These are phyloP conservation scores for Dactylis glomerata DNA, from an alignment of 176 grass and related monocot species.

Conservation along the genomic window DNA sequence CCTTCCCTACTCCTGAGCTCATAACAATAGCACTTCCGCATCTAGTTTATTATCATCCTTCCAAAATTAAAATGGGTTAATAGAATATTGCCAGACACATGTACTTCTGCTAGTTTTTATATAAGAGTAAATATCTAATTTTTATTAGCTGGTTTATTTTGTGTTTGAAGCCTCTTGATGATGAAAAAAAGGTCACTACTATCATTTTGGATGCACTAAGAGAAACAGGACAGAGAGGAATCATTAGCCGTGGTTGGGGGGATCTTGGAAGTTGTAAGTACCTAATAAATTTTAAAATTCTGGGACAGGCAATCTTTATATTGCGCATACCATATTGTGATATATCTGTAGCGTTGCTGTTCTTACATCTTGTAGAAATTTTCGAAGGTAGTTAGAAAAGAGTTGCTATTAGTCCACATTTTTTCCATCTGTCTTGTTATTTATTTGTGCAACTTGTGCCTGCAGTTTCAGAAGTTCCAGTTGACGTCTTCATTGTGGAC, in stretches of 20 bases:
- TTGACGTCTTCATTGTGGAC: slow-evolving; percentile 80
- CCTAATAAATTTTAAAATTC: slow-evolving; percentile 20
- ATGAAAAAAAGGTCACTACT: slow-evolving; percentile 84
- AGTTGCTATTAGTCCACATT: background rate
- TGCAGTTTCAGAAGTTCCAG: slow-evolving; percentile 81
- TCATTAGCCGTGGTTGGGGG: slow-evolving; percentile 95
- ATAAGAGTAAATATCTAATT: slow-evolving; percentile 21
- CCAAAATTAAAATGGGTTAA: background rate
- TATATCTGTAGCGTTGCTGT: slow-evolving; percentile 14
- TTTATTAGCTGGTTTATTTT: slow-evolving; percentile 29
- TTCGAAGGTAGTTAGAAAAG: background rate
- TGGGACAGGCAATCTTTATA: background rate
- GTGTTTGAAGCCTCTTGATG: slow-evolving; percentile 80
- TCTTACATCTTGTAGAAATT: slow-evolving; percentile 16
- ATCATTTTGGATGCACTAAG: slow-evolving; percentile 84
- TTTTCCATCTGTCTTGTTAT: slow-evolving; percentile 13
- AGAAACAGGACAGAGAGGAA: slow-evolving; percentile 89
- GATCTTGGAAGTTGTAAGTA: slow-evolving; percentile 89
- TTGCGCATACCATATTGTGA: background rate
- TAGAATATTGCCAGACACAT: background rate
- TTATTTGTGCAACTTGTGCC: slow-evolving; percentile 21
- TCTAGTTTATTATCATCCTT: background rate
- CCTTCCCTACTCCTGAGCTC: background rate
- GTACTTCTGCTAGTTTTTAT: background rate
- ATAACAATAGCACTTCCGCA: background rate